Evolutionary conservation across 352 stramenopile species (phyloP).

Genomic region (Pythium diclinum): DNA sequence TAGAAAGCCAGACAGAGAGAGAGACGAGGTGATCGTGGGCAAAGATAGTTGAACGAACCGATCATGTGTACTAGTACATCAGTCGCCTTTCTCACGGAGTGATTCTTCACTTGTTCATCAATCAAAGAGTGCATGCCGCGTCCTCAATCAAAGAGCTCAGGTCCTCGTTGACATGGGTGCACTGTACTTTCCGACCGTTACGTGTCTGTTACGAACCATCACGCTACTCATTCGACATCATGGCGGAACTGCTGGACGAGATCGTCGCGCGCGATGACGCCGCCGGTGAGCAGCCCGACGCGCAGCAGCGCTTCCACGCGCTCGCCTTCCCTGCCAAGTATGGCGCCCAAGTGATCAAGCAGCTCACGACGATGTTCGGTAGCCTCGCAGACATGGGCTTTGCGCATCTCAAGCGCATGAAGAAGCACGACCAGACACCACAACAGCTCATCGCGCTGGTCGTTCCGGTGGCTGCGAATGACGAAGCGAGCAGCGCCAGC

Average conservation of each 20-base stretch:
- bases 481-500: conserved; percentile 4
- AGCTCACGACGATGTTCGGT: conserved; percentile 46
- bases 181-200: background rate
- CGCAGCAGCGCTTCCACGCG: conserved; percentile 65
- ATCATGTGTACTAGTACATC: background rate
- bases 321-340: conserved; percentile 62
- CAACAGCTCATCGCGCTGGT: conserved; percentile 58
- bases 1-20: conserved; percentile 19
- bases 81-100: background rate
- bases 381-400: conserved; percentile 63
- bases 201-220: conserved; percentile 19
- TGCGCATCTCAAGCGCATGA: conserved; percentile 80
- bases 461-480: conserved; percentile 25
- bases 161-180: background rate
- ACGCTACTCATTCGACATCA: background rate
- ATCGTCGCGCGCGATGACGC: conserved; percentile 35
- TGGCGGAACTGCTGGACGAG: conserved; percentile 36
- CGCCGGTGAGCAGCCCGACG: conserved; percentile 31
- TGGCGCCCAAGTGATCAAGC: conserved; percentile 65
- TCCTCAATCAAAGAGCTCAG: background rate
- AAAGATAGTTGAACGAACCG: background rate
- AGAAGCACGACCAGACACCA: conserved; percentile 46
- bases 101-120: background rate
- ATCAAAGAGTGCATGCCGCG: background rate
- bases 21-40: background rate